These are phyloP conservation scores for Termitomyces sp. DNA, from an alignment of 768 basidiomycete species.

Conservation along the genomic window DNA sequence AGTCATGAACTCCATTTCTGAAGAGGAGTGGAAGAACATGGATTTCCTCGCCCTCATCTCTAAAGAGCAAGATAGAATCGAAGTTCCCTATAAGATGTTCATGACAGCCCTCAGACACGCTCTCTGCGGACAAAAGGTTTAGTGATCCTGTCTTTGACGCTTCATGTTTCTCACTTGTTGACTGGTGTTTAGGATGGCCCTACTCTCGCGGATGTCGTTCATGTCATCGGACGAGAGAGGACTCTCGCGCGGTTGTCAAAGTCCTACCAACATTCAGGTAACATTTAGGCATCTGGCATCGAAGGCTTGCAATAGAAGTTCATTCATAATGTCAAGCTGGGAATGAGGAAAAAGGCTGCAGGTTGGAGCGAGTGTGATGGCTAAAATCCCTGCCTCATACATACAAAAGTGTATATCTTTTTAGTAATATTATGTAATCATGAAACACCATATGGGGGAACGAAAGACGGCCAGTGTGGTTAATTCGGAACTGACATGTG, in stretches of 20 bases:
- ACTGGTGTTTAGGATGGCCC: slow-evolving; percentile 38
- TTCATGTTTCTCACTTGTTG: background rate
- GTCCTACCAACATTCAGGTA: background rate
- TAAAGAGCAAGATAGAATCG: slow-evolving; percentile 30
- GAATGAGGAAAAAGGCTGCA: background rate
- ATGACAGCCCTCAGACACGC: slow-evolving; percentile 75
- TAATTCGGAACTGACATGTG: no score
- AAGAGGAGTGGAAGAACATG: slow-evolving; percentile 31
- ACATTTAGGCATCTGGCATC: background rate
- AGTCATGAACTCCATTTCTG: slow-evolving; percentile 22
- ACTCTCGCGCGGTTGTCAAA: slow-evolving; percentile 29
- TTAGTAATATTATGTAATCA: background rate
- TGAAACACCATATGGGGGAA: background rate
- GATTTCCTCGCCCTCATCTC: slow-evolving; percentile 35
- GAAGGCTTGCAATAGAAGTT: background rate
- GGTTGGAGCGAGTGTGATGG: background rate
- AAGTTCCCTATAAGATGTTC: slow-evolving; percentile 43
- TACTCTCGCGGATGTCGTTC: slow-evolving; percentile 37
- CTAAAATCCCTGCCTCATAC: background rate
- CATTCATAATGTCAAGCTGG: background rate
- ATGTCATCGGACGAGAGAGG: slow-evolving; percentile 35
- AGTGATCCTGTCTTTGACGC: slow-evolving; percentile 9
- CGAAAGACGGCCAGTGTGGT: no score
- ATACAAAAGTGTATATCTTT: background rate
- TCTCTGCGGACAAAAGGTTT: slow-evolving; percentile 78